A percentile compares a stretch with the other conserved stretches of the same genome.
Evolutionary conservation across 352 stramenopile genomes (phyloP).

Genomic region (Phytophthora capsici): DNA sequence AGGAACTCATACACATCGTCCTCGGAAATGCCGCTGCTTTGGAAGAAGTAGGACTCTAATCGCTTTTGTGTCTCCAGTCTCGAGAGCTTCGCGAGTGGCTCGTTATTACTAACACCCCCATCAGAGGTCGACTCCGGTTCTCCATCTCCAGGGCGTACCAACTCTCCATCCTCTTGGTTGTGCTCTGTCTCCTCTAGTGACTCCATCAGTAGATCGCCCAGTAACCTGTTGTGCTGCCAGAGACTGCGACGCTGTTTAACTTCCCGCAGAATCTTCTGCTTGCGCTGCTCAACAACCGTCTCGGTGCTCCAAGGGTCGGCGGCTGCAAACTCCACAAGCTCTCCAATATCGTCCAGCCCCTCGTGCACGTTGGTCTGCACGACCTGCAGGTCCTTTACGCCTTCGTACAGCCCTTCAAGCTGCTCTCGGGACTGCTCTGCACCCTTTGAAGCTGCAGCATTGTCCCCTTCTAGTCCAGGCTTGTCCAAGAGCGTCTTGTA

Average conservation of each 20-base stretch:
- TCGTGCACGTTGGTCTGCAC: constrained; percentile 50
- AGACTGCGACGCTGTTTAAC: constrained; percentile 47
- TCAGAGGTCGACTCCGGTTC: constrained; percentile 21
- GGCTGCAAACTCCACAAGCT: constrained; percentile 44
- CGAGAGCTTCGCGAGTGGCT: constrained; percentile 38
- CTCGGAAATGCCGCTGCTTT: constrained; percentile 33
- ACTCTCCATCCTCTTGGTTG: constrained; percentile 23
- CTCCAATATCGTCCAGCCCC: constrained; percentile 37
- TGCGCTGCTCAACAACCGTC: constrained; percentile 31
- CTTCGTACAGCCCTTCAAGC: constrained; percentile 43
- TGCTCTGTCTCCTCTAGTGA: constrained; percentile 43
- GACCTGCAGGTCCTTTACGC: constrained; percentile 54
- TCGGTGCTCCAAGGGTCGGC: constrained; percentile 40
- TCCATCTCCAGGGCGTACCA: constrained; percentile 5
- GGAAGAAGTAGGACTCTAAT: constrained; percentile 55
- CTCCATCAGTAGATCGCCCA: constrained; percentile 50
- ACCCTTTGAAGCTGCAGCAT: background rate
- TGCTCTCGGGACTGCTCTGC: constrained; percentile 18
- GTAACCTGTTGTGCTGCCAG: constrained; percentile 63
- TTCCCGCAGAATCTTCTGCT: constrained; percentile 40
- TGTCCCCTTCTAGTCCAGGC: background rate
- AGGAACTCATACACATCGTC: constrained; percentile 45
- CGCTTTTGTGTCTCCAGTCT: constrained; percentile 46
- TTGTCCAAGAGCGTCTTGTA: constrained; percentile 41
- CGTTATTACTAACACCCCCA: constrained; percentile 6